phyloP scores from a whole-genome alignment of 2,329 filamentous ascomycete species.

The Clonostachys rhizophaga region DNA sequence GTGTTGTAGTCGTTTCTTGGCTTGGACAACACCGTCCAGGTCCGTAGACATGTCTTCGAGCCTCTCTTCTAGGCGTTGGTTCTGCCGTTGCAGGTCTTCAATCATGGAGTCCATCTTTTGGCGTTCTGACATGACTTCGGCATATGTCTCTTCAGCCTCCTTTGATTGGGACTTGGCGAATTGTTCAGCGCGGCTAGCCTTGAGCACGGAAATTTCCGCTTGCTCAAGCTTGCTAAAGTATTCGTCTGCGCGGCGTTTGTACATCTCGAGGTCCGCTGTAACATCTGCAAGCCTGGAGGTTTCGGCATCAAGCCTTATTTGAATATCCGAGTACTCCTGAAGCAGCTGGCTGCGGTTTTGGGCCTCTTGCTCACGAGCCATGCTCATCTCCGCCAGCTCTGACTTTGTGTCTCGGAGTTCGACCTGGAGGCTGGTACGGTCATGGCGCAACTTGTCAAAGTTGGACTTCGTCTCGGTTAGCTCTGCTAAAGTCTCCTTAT shows the following conservation, averaged over 20 bases:
- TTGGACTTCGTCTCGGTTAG: slow-evolving; percentile 81
- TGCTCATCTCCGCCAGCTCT: slow-evolving; percentile 75
- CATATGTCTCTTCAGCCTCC: slow-evolving; percentile 88
- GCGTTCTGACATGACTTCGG: slow-evolving; percentile 84
- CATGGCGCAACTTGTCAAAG: slow-evolving; percentile 81
- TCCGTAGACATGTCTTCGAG: slow-evolving; percentile 90
- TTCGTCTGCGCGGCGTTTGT: slow-evolving; percentile 89
- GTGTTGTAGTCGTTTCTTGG: slow-evolving; percentile 91
- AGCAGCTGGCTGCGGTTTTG: slow-evolving; percentile 84
- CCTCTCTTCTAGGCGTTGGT: slow-evolving; percentile 84
- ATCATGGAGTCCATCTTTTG: slow-evolving; percentile 84
- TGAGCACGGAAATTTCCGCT: slow-evolving; percentile 91
- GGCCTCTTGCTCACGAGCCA: slow-evolving; percentile 79
- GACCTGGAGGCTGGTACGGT: slow-evolving; percentile 74
- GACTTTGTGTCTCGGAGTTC: slow-evolving; percentile 80
- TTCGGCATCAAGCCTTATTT: slow-evolving; percentile 88
- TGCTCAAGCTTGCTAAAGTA: slow-evolving; percentile 98
- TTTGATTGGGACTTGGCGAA: slow-evolving; percentile 87
- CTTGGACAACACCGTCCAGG: slow-evolving; percentile 76
- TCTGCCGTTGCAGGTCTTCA: slow-evolving; percentile 86
- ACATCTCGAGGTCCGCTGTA: slow-evolving; percentile 76
- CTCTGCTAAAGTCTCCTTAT: slow-evolving; percentile 82
- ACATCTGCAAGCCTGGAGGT: slow-evolving; percentile 81
- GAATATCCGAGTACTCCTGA: slow-evolving; percentile 88
- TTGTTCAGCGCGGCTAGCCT: slow-evolving; percentile 85